A percentile compares a stretch with the other conserved stretches of the same genome.
These are phyloP conservation scores for Neurospora hispaniola DNA, from an alignment of 495 filamentous ascomycete species.

Conservation along the genomic window DNA sequence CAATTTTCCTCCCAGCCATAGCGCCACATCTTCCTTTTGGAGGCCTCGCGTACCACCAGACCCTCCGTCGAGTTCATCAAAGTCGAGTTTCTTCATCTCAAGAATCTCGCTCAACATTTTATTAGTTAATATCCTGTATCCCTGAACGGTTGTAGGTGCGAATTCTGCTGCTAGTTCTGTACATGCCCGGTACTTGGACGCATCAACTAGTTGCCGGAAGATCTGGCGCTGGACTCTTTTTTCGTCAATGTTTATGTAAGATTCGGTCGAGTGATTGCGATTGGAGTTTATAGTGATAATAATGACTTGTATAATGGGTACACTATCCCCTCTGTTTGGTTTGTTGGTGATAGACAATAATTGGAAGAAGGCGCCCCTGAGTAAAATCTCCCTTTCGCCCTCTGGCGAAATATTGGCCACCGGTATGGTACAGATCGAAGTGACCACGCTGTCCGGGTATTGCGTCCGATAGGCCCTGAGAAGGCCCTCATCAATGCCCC, in stretches of 20 bases:
- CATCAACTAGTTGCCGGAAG: not conserved
- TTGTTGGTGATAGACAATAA: not conserved
- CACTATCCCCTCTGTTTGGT: not conserved
- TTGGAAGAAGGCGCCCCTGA: not conserved
- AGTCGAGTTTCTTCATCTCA: not conserved
- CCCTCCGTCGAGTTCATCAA: not conserved
- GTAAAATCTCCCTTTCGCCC: not conserved
- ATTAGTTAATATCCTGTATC: not conserved
- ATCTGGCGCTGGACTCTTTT: not conserved
- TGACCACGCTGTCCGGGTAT: not conserved
- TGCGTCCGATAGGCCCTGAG: not conserved
- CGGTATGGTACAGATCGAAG: not conserved
- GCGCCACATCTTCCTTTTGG: not conserved
- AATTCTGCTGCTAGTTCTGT: not conserved
- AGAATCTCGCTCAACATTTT: not conserved
- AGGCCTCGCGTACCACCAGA: not conserved
- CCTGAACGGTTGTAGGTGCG: not conserved
- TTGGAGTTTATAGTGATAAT: not conserved
- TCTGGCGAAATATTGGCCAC: not conserved
- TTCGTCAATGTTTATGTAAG: not conserved
- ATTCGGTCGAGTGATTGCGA: not conserved
- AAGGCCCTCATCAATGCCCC: not conserved
- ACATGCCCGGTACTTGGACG: not conserved
- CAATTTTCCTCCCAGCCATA: not conserved
- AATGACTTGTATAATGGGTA: not conserved